A percentile compares a stretch with the other conserved stretches of the same genome.
Evolutionary conservation across 192 early-diverging fungal genomes (phyloP).

Genomic region (Lobosporangium transversale): DNA sequence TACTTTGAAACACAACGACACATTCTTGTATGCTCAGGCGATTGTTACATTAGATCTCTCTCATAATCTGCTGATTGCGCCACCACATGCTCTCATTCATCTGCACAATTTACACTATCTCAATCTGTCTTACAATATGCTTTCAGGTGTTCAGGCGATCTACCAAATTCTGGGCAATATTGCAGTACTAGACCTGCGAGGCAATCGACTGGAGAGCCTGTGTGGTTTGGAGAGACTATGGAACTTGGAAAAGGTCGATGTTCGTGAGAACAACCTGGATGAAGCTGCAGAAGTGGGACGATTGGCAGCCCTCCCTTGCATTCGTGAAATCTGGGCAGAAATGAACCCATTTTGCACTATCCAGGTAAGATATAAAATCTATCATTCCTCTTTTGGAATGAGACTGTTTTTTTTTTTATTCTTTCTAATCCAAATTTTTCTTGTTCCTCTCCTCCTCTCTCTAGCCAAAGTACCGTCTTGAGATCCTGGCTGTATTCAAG

Average conservation of each 20-base stretch:
- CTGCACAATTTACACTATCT: constrained; percentile 61
- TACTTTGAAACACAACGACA: constrained; percentile 49
- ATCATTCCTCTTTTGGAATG: too few species aligned
- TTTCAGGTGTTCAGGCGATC: constrained; percentile 57
- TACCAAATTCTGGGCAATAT: constrained; percentile 64
- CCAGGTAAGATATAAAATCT: constrained; percentile 52
- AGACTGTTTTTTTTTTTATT: constrained; percentile 5
- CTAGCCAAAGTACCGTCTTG: constrained; percentile 60
- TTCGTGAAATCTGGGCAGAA: constrained; percentile 63
- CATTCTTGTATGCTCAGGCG: constrained; percentile 47
- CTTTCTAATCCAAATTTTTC: not conserved
- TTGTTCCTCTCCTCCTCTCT: not conserved
- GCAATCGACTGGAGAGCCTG: constrained; percentile 60
- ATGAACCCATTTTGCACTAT: constrained; percentile 62
- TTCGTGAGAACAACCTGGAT: constrained; percentile 62
- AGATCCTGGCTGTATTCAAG: constrained; percentile 60
- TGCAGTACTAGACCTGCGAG: constrained; percentile 57
- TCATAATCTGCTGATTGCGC: constrained; percentile 58
- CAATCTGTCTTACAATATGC: constrained; percentile 68
- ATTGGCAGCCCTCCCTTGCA: constrained; percentile 56
- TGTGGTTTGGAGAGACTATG: constrained; percentile 66
- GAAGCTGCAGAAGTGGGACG: constrained; percentile 64
- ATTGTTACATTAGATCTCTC: constrained; percentile 63
- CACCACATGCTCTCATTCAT: constrained; percentile 53
- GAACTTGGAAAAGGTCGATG: constrained; percentile 64